Evolutionary conservation across 306 rosid species (phyloP).

Genomic region (Acacia melanoxylon): DNA sequence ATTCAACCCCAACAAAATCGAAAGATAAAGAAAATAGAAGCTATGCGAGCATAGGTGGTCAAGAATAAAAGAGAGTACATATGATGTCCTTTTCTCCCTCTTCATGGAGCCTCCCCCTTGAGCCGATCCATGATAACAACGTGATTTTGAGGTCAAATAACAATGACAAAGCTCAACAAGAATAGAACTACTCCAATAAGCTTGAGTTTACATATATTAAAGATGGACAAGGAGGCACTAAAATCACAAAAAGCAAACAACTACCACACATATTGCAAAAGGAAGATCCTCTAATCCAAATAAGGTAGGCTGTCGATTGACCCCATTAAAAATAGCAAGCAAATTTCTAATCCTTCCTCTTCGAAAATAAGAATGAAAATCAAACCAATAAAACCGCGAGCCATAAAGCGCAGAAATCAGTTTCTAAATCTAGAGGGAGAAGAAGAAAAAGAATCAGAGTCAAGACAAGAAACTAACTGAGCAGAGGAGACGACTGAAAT

Average conservation of each 20-base stretch:
- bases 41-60: background rate
- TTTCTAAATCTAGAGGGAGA: too few species aligned
- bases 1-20: background rate
- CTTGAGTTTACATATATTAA: background rate
- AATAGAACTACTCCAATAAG: background rate
- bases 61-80: background rate
- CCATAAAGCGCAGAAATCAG: too few species aligned
- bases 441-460: too few species aligned
- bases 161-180: background rate
- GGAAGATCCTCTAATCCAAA: background rate
- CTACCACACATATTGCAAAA: background rate
- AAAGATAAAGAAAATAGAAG: background rate
- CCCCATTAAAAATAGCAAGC: conserved; percentile 13
- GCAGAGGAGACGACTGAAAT: too few species aligned
- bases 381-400: too few species aligned
- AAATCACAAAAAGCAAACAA: background rate
- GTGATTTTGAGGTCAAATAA: background rate
- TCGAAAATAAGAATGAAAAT: background rate
- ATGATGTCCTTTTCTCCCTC: background rate
- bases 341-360: background rate
- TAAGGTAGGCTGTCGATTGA: background rate
- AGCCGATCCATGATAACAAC: background rate
- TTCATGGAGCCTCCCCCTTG: background rate
- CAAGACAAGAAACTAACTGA: too few species aligned
- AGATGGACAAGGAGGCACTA: background rate